phyloP scores from a whole-genome alignment of 164 flowering plant species.

The Sedum album region DNA sequence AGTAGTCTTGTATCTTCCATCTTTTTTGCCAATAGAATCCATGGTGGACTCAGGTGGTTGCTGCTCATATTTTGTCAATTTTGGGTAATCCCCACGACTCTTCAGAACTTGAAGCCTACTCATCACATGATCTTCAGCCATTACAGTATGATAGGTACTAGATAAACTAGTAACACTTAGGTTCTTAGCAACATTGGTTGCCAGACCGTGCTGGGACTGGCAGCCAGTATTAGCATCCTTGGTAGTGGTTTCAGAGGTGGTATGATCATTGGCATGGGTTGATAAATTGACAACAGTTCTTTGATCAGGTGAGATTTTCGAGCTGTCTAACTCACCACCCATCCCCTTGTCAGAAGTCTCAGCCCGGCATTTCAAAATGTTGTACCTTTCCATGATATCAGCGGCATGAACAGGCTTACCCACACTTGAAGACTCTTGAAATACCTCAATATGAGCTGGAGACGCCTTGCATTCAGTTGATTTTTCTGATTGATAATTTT shows the following conservation, averaged over 20 bases:
- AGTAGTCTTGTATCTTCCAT: not conserved
- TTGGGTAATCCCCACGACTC: conserved; percentile 23
- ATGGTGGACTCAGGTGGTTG: conserved; percentile 7
- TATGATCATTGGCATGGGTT: conserved; percentile 9
- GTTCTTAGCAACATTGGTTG: conserved; percentile 5
- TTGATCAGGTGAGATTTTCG: conserved; percentile 7
- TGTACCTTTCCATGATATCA: conserved; percentile 20
- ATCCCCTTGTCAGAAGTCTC: conserved; percentile 3
- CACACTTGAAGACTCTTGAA: not conserved
- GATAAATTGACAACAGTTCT: conserved; percentile 8
- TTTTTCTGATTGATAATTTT: conserved; percentile 7
- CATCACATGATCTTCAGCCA: conserved; percentile 29
- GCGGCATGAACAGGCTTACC: conserved; percentile 8
- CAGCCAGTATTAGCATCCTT: not conserved
- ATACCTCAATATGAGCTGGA: not conserved
- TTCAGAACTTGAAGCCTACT: conserved; percentile 31
- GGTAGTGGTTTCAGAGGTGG: not conserved
- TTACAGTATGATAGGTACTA: conserved; percentile 11
- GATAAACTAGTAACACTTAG: conserved; percentile 10
- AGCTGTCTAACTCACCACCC: not conserved
- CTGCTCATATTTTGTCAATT: conserved; percentile 16
- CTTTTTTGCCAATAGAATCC: conserved; percentile 15
- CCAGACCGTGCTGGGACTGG: not conserved
- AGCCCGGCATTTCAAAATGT: conserved; percentile 15
- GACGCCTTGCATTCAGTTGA: conserved; percentile 8